phyloP scores from a whole-genome alignment of 2,329 filamentous ascomycete species.

The Clarireedia hainanense region DNA sequence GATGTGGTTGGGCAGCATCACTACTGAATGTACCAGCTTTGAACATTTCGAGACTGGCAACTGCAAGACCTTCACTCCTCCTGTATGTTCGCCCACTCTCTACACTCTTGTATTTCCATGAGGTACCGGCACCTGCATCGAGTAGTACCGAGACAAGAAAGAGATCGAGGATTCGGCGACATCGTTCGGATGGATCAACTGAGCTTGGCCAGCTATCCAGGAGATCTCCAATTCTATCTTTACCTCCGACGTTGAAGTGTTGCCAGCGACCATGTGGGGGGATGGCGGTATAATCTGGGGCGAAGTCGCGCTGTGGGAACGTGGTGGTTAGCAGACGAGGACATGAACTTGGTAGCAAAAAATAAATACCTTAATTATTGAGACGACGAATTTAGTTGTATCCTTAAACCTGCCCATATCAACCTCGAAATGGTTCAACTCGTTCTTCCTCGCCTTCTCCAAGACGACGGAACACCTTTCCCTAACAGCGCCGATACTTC shows the following conservation, averaged over 20 bases:
- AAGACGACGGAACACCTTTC: slow-evolving; percentile 58
- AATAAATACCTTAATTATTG: slow-evolving; percentile 60
- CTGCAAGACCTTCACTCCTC: slow-evolving; percentile 81
- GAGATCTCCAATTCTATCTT: slow-evolving; percentile 64
- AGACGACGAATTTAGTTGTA: slow-evolving; percentile 61
- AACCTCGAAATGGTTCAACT: slow-evolving; percentile 63
- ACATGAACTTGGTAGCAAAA: slow-evolving; percentile 5
- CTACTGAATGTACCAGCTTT: slow-evolving; percentile 85
- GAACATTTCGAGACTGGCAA: slow-evolving; percentile 80
- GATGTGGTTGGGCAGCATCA: slow-evolving; percentile 69
- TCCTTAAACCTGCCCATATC: slow-evolving; percentile 61
- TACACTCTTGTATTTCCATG: slow-evolving; percentile 88
- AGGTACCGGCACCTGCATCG: slow-evolving; percentile 80
- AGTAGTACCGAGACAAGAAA: slow-evolving; percentile 76
- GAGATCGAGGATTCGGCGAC: slow-evolving; percentile 67
- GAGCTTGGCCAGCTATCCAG: slow-evolving; percentile 57
- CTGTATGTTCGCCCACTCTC: slow-evolving; percentile 78
- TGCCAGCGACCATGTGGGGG: slow-evolving; percentile 83
- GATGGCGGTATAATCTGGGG: slow-evolving; percentile 61
- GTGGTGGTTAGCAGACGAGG: neutral
- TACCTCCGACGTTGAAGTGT: slow-evolving; percentile 74
- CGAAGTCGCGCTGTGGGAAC: slow-evolving; percentile 54
- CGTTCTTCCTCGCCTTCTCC: slow-evolving; percentile 58
- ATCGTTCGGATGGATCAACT: slow-evolving; percentile 65
- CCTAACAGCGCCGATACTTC: slow-evolving; percentile 80